Percentiles rank a stretch among this genome's conserved stretches.
These are phyloP conservation scores for Brassica juncea DNA, from an alignment of 345 rosid species.

Conservation along the genomic window DNA sequence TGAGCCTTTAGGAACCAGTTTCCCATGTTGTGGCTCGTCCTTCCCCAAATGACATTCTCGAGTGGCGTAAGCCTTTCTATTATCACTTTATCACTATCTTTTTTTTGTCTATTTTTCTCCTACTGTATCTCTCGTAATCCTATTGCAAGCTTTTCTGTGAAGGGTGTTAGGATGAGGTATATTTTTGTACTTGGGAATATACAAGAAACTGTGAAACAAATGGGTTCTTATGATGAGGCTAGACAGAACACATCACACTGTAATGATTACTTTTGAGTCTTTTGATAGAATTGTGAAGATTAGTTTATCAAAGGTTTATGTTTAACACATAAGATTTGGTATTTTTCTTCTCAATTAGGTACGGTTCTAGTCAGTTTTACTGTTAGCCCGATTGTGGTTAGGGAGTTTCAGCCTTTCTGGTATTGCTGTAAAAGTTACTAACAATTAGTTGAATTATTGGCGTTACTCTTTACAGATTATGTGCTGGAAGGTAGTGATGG, in stretches of 20 bases:
- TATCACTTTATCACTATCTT: background rate
- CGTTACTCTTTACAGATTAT: background rate
- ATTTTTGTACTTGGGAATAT: conserved; percentile 8
- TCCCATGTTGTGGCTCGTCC: conserved; percentile 92
- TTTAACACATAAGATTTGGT: background rate
- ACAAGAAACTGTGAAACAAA: background rate
- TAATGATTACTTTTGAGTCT: too few relatives aligned
- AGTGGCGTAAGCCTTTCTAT: conserved; percentile 78
- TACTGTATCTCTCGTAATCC: too few relatives aligned
- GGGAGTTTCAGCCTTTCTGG: too few relatives aligned
- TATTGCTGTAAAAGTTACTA: background rate
- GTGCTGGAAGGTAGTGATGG: conserved; percentile 45
- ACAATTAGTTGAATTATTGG: background rate
- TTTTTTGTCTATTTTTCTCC: conserved; percentile 1
- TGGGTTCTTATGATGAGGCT: background rate
- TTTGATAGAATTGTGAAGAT: too few relatives aligned
- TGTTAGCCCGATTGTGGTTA: too few relatives aligned
- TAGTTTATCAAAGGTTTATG: too few relatives aligned
- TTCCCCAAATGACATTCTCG: conserved; percentile 88
- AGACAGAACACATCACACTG: background rate
- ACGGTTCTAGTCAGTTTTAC: too few relatives aligned
- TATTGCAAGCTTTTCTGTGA: background rate
- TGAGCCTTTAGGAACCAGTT: conserved; percentile 81
- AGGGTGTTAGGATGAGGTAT: background rate
- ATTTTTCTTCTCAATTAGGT: too few relatives aligned